Percentiles rank a stretch among this genome's conserved stretches.
phyloP scores from a whole-genome alignment of 2,329 filamentous ascomycete species.

The Teratosphaeriaceae sp. region DNA sequence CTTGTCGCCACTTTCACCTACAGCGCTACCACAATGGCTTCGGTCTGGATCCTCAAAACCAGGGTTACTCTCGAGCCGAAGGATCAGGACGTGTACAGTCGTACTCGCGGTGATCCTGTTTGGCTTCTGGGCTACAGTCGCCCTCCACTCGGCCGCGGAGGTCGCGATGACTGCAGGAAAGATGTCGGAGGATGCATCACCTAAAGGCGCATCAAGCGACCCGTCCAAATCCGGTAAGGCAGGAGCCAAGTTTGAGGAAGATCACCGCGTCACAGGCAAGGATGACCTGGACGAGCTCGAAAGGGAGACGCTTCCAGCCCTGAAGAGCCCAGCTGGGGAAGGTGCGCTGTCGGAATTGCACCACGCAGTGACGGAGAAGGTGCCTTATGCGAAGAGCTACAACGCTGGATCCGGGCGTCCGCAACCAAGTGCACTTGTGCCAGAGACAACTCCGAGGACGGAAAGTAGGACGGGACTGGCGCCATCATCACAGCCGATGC shows the following conservation, averaged over 20 bases:
- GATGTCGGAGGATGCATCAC: constrained; percentile 15
- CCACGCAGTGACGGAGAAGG: constrained; percentile 26
- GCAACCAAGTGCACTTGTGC: neutral
- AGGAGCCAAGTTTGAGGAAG: neutral
- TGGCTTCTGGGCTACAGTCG: constrained; percentile 26
- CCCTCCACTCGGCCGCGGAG: constrained; percentile 14
- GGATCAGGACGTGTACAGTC: constrained; percentile 20
- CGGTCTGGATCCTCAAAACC: constrained; percentile 14
- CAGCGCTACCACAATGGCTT: constrained; percentile 20
- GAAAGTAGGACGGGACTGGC: constrained; percentile 1
- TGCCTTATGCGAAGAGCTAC: constrained; percentile 26
- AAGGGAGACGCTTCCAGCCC: neutral
- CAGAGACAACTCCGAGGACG: neutral
- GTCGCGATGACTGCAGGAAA: constrained; percentile 3
- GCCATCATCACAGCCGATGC: neutral
- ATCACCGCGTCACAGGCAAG: neutral
- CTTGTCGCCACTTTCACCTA: constrained; percentile 17
- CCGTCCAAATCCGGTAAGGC: constrained; percentile 17
- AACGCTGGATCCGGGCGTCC: constrained; percentile 2
- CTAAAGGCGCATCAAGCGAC: constrained; percentile 18
- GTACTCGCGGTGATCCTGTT: constrained; percentile 22
- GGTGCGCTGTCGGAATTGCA: constrained; percentile 28
- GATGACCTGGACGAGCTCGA: constrained; percentile 10
- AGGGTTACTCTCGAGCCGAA: constrained; percentile 14
- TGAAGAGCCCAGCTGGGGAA: constrained; percentile 23